Evolutionary conservation across 2,329 filamentous ascomycete species (phyloP).

Genomic region (Westerdykella ornata): DNA sequence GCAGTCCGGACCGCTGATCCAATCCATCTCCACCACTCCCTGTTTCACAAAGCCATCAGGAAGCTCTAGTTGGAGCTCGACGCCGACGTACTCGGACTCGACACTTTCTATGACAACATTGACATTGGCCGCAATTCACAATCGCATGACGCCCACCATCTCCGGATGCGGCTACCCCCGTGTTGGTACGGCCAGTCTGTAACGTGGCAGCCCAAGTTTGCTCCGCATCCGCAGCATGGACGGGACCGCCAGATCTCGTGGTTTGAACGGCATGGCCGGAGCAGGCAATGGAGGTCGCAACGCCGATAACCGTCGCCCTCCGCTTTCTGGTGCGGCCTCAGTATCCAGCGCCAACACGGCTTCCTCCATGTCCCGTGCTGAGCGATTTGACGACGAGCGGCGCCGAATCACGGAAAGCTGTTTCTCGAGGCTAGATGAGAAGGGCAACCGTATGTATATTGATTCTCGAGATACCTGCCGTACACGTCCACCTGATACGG

Average conservation of each 20-base stretch:
- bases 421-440: constrained; percentile 81
- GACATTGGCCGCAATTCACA: no score
- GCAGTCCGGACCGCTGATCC: no score
- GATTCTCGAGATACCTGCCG: neutral
- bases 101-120: no score
- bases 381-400: constrained; percentile 96
- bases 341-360: constrained; percentile 14
- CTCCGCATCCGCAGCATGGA: constrained; percentile 23
- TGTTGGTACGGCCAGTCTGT: neutral
- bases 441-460: constrained; percentile 70
- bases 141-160: neutral
- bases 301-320: constrained; percentile 19
- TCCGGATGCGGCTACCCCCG: neutral
- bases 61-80: no score
- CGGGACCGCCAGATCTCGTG: constrained; percentile 23
- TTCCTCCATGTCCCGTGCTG: constrained; percentile 50
- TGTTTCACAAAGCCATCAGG: no score
- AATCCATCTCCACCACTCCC: no score
- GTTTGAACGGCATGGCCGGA: constrained; percentile 17
- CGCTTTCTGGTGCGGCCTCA: constrained; percentile 13
- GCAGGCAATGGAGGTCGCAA: constrained; percentile 19
- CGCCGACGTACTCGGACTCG: no score
- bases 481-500: constrained; percentile 8
- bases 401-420: constrained; percentile 88
- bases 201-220: no score